A percentile compares a stretch with the other conserved stretches of the same genome.
These are phyloP conservation scores for Boletus tomentosulus DNA, from an alignment of 768 basidiomycete genomes.

Conservation along the genomic window DNA sequence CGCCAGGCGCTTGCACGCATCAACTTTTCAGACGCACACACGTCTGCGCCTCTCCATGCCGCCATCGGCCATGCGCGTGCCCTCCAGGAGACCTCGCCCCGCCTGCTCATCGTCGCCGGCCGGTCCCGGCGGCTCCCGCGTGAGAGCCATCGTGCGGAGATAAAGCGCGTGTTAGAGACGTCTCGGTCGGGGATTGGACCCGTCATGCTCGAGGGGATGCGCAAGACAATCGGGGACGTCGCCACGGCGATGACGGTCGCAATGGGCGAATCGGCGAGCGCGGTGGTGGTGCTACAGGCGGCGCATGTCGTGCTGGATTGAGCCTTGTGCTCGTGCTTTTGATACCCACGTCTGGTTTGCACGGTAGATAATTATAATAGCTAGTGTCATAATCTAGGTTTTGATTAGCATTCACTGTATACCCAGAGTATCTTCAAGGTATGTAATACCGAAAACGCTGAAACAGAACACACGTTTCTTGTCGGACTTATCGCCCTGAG, in stretches of 20 bases:
- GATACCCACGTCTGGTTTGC: neutral
- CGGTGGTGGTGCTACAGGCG: constrained; percentile 70
- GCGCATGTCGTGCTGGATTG: constrained; percentile 27
- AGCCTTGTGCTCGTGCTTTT: neutral
- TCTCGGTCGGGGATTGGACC: neutral
- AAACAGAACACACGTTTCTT: constrained; percentile 57
- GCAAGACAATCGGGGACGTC: constrained; percentile 84
- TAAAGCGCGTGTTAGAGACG: constrained; percentile 57
- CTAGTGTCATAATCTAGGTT: neutral
- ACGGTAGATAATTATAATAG: neutral
- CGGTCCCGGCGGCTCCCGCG: constrained; percentile 68
- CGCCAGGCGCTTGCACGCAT: constrained; percentile 50
- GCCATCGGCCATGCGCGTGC: constrained; percentile 40
- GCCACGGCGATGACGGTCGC: constrained; percentile 71
- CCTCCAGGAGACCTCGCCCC: constrained; percentile 25
- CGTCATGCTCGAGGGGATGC: constrained; percentile 35
- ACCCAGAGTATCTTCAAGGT: no score
- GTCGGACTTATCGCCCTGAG: constrained; percentile 80
- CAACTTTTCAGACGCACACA: constrained; percentile 52
- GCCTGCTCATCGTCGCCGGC: constrained; percentile 64
- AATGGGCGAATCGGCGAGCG: constrained; percentile 39
- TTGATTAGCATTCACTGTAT: no score
- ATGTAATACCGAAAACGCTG: no score
- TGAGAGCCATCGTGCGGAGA: constrained; percentile 65
- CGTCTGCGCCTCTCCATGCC: constrained; percentile 59